Base-by-base conservation (phyloP, 2,329 filamentous ascomycete genomes). In the Bipolaris victoriae region DNA sequence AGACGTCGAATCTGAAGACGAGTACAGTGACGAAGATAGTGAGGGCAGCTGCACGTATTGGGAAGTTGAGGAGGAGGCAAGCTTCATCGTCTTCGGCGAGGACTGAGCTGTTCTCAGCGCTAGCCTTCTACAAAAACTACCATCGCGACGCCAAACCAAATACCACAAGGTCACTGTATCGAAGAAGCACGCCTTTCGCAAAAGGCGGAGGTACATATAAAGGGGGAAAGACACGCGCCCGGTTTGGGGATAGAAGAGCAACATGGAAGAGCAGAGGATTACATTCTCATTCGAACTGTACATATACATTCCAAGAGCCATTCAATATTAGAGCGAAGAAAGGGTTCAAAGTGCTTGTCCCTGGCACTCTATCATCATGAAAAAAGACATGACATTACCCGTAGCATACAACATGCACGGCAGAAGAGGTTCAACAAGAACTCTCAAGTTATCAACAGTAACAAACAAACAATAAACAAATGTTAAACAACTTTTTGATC, bases 401-500 rank as follows among this genome's bases (percentile, higher is more conserved):
- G 33, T 41, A 41, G 20, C 13, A n/a, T 41, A 15, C 26, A 29
- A 41, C 20, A 41, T 24, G 18, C 20, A 41, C 13, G 20, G 20
- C 20, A 26, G 22, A 24, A 24, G 39, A 24, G 39, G n/a, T 41
- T 24, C 39, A 41, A 6, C 20, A 24, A 6, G 26, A 41, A 41
- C 20, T 24, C 39, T n/a, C 39, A 41, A 13, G 20, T 15, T 15
- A 41, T 13, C 13, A 41, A 9, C 33, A 87, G 85, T 5, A 29
- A 29, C 26, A 29, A 29, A 29, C 26, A 29, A 29, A 29, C 9
- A 29, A 1, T 0, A 29, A 29, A 29, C 26, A 29, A 29, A 29
- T 10, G 26, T 29, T 29, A 29, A 29, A 29, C 26, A 29, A 29
- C 26, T 29, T 29, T 29, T 29, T 29, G 9, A 29, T 29, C 26